A percentile compares a stretch with the other conserved stretches of the same genome.
phyloP scores from a whole-genome alignment of 2,329 filamentous ascomycete species.

The Penicillium sp. region DNA sequence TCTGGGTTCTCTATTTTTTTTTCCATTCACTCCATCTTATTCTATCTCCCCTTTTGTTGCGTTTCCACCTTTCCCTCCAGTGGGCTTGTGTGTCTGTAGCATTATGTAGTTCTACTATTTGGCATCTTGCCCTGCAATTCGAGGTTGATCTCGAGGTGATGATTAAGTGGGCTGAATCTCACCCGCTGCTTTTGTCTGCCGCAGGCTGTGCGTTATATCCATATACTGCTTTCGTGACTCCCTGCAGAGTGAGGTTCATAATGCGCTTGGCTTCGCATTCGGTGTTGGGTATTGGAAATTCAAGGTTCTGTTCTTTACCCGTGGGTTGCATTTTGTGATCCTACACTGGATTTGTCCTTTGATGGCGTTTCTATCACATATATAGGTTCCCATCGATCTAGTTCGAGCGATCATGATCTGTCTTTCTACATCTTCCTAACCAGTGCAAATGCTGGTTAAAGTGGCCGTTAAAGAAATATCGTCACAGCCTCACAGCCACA shows the following conservation, averaged over 20 bases:
- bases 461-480: too few relatives aligned
- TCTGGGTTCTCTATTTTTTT: neutral
- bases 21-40: neutral
- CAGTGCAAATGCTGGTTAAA: neutral
- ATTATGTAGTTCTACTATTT: slow-evolving; percentile 22
- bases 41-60: slow-evolving; percentile 1
- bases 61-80: neutral
- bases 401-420: neutral
- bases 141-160: slow-evolving; percentile 14
- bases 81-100: slow-evolving; percentile 20
- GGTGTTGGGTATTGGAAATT: slow-evolving; percentile 14
- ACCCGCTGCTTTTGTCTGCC: neutral
- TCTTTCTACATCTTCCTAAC: neutral
- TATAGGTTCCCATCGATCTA: neutral
- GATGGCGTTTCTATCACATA: slow-evolving; percentile 4
- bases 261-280: slow-evolving; percentile 16
- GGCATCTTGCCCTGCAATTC: slow-evolving; percentile 5
- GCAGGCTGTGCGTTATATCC: neutral
- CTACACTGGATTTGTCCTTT: neutral
- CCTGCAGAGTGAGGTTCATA: slow-evolving; percentile 12
- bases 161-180: slow-evolving; percentile 17
- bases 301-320: neutral
- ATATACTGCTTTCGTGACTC: slow-evolving; percentile 4
- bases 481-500: neutral
- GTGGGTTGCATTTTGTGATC: neutral